A percentile compares a stretch with the other conserved stretches of the same genome.
phyloP scores from a whole-genome alignment of 805 yeast species.

The Blastobotrys parvus region DNA sequence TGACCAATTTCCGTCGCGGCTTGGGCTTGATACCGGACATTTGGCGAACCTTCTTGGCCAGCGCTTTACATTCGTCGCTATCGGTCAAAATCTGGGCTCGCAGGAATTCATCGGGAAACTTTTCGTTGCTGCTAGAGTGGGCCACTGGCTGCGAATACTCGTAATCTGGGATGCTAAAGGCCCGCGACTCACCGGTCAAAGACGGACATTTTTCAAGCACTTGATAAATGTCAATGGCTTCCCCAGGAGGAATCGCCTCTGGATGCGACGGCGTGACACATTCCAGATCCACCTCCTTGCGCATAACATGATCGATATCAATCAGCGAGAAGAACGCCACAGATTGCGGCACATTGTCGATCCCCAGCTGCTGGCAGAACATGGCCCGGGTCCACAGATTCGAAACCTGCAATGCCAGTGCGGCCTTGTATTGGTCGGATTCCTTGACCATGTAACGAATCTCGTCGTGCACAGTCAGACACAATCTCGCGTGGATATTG shows the following conservation, averaged over 20 bases:
- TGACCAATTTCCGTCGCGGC: background rate
- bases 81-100: conserved; percentile 12
- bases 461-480: conserved; percentile 93
- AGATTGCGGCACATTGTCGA: conserved; percentile 82
- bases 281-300: conserved; percentile 89
- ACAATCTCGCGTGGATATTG: conserved; percentile 62
- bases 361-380: conserved; percentile 88
- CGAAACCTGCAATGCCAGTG: conserved; percentile 77
- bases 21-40: background rate
- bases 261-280: conserved; percentile 89
- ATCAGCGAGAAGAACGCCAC: conserved; percentile 94
- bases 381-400: conserved; percentile 95
- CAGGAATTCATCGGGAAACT: conserved; percentile 7
- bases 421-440: conserved; percentile 66
- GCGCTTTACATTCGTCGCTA: conserved; percentile 2
- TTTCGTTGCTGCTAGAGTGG: background rate
- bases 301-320: conserved; percentile 77
- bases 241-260: conserved; percentile 66
- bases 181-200: conserved; percentile 11
- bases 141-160: conserved; percentile 10
- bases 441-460: conserved; percentile 70
- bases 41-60: conserved; percentile 3
- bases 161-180: background rate
- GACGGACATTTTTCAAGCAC: conserved; percentile 33
- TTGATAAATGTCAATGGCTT: conserved; percentile 52